These are phyloP conservation scores for Pseudohyphozyma bogoriensis DNA, from an alignment of 768 basidiomycete genomes.

Conservation along the genomic window DNA sequence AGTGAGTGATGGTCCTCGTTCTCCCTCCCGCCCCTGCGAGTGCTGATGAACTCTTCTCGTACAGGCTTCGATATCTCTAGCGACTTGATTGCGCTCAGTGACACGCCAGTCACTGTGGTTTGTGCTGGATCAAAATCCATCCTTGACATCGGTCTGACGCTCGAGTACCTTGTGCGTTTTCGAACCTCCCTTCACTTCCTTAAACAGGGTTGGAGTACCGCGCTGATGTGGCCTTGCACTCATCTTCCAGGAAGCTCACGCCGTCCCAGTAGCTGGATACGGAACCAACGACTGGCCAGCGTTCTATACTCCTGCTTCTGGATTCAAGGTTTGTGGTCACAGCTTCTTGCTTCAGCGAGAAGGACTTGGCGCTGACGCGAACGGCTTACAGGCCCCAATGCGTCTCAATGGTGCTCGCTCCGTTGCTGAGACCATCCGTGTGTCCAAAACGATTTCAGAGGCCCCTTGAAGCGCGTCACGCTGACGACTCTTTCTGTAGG, in stretches of 20 bases:
- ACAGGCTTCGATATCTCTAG: slow-evolving; percentile 90
- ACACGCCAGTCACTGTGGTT: slow-evolving; percentile 82
- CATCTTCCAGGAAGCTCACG: slow-evolving; percentile 78
- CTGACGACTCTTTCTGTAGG: not conserved
- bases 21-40: not conserved
- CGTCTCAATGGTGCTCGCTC: slow-evolving; percentile 50
- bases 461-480: too few species aligned
- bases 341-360: too few species aligned
- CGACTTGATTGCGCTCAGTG: slow-evolving; percentile 76
- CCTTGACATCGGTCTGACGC: slow-evolving; percentile 67
- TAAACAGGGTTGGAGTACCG: not conserved
- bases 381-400: slow-evolving; percentile 60
- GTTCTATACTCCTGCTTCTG: slow-evolving; percentile 78
- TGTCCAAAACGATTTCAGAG: slow-evolving; percentile 32
- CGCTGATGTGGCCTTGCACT: not conserved
- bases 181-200: too few species aligned
- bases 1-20: slow-evolving; percentile 41
- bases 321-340: slow-evolving; percentile 45
- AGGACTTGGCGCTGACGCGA: too few species aligned
- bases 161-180: slow-evolving; percentile 41
- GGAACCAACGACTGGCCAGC: slow-evolving; percentile 80
- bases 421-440: slow-evolving; percentile 69
- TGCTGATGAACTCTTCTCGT: not conserved
- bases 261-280: slow-evolving; percentile 80
- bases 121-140: slow-evolving; percentile 93